Evolutionary conservation across 352 stramenopile genomes (phyloP).

Genomic region (Phytophthora brassicae): DNA sequence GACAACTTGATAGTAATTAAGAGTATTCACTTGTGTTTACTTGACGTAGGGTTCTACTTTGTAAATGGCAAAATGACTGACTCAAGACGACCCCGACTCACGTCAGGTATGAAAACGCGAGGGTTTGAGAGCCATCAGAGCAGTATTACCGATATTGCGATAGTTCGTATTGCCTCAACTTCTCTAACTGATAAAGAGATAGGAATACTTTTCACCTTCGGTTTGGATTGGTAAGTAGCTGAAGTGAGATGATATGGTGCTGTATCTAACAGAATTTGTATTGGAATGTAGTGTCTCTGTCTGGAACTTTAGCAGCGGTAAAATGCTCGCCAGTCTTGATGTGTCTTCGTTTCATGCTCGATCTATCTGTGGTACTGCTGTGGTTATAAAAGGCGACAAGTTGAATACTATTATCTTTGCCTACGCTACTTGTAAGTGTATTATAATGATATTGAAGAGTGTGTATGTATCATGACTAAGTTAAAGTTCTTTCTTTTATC

Average conservation of each 20-base stretch:
- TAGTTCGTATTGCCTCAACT: conserved; percentile 11
- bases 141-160: conserved; percentile 29
- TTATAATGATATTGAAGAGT: not conserved
- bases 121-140: conserved; percentile 39
- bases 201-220: conserved; percentile 48
- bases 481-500: not conserved
- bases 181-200: not conserved
- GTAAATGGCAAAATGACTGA: conserved; percentile 46
- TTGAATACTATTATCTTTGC: conserved; percentile 27
- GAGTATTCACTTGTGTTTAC: no score
- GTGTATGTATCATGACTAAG: not conserved
- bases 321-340: conserved; percentile 34
- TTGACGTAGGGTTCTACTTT: conserved; percentile 70
- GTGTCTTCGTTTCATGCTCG: conserved; percentile 18
- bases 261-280: not conserved
- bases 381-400: not conserved
- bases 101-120: conserved; percentile 56
- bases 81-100: conserved; percentile 39
- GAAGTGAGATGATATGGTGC: not conserved
- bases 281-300: conserved; percentile 34
- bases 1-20: no score
- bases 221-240: conserved; percentile 40
- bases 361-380: conserved; percentile 38
- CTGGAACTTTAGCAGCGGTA: conserved; percentile 45
- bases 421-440: conserved; percentile 45